Evolutionary conservation across 345 rosid species (phyloP).

Genomic region (Rhizophora apiculata): DNA sequence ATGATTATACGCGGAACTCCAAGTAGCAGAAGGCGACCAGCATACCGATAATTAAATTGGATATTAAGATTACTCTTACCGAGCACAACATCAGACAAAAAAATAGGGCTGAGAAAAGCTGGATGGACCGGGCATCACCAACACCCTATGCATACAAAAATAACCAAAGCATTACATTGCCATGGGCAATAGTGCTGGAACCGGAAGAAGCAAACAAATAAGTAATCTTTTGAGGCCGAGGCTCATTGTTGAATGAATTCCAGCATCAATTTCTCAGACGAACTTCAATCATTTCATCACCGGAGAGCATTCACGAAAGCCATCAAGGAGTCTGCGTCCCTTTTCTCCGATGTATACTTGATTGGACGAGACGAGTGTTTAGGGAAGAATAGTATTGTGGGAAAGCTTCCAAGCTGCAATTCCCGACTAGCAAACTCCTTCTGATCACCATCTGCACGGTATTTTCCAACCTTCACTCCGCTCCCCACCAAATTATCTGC

Average conservation of each 20-base stretch:
- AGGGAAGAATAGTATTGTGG: constrained; percentile 78
- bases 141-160: constrained; percentile 7
- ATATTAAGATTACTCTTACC: no score
- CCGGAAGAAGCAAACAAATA: constrained; percentile 6
- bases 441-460: constrained; percentile 75
- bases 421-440: constrained; percentile 74
- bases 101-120: not conserved
- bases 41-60: no score
- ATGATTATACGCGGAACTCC: no score
- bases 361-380: constrained; percentile 59
- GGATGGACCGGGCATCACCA: not conserved
- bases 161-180: not conserved
- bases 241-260: not conserved
- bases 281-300: constrained; percentile 23
- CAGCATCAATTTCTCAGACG: not conserved
- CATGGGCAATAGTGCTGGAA: not conserved
- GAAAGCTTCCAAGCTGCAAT: constrained; percentile 82
- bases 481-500: constrained; percentile 67
- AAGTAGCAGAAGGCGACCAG: no score
- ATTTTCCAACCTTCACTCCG: constrained; percentile 87
- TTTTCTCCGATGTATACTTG: constrained; percentile 80
- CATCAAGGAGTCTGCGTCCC: constrained; percentile 84
- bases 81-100: not conserved
- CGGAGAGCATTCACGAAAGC: constrained; percentile 77
- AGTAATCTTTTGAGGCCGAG: not conserved